These are phyloP conservation scores for Lolium multiflorum DNA, from an alignment of 176 grass and related monocot species.

Conservation along the genomic window DNA sequence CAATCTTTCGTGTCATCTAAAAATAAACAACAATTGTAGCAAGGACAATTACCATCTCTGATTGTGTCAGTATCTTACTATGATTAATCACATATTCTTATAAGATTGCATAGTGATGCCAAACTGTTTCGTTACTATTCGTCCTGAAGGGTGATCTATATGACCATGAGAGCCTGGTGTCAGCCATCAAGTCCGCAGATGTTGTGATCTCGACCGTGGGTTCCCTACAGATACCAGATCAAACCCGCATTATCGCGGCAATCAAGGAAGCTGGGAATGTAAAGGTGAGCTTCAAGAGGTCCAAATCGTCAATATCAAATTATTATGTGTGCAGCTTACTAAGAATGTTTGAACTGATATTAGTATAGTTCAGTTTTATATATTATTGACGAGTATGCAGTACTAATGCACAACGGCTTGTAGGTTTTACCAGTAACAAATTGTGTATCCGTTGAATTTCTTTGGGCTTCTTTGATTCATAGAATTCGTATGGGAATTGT, in stretches of 20 bases:
- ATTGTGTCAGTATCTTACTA: neutral
- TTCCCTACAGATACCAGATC: constrained; percentile 23
- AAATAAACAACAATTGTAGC: neutral
- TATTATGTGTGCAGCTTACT: neutral
- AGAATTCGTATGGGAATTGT: too few relatives aligned
- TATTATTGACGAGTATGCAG: neutral
- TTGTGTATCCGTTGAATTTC: neutral
- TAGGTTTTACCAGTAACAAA: too few relatives aligned
- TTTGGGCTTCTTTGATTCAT: neutral
- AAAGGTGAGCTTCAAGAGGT: constrained; percentile 35
- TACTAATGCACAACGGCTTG: neutral
- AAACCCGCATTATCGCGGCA: constrained; percentile 51
- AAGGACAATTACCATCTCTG: neutral
- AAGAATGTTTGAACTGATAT: neutral
- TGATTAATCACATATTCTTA: neutral
- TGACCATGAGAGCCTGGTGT: constrained; percentile 9
- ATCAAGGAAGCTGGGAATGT: constrained; percentile 61
- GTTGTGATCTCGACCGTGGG: constrained; percentile 49
- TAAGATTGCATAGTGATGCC: neutral
- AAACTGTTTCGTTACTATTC: neutral
- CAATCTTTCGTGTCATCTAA: neutral
- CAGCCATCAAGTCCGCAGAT: neutral
- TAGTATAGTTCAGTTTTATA: neutral
- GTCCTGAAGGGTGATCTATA: neutral
- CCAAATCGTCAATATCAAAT: neutral